Percentiles rank a stretch among this genome's conserved stretches.
phyloP scores from a whole-genome alignment of 1,139 yeast species.

The Insectozyma bohioensis region DNA sequence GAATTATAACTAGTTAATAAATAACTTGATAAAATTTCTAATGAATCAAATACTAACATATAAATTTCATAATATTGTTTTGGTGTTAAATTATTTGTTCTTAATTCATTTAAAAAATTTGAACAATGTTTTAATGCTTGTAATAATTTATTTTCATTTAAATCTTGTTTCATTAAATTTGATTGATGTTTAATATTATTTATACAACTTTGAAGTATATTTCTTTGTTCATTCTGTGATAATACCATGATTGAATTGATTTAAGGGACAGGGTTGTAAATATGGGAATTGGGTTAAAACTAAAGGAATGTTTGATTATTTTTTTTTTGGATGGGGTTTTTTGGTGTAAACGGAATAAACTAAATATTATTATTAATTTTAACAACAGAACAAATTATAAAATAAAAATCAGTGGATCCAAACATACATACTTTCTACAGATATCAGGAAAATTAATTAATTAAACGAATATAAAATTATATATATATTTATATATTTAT shows the following conservation, averaged over 20 bases:
- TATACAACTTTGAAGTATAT: slow-evolving; percentile 49
- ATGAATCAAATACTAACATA: slow-evolving; percentile 80
- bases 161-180: slow-evolving; percentile 70
- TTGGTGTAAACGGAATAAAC: too few relatives aligned
- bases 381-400: too few relatives aligned
- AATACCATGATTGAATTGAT: slow-evolving; percentile 11
- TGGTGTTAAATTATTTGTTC: slow-evolving; percentile 77
- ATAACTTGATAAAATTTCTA: slow-evolving; percentile 66
- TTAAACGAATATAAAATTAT: too few relatives aligned
- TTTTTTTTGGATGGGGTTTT: too few relatives aligned
- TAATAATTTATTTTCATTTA: slow-evolving; percentile 70
- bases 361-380: too few relatives aligned
- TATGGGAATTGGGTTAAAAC: too few relatives aligned
- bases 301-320: too few relatives aligned
- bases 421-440: too few relatives aligned
- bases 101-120: slow-evolving; percentile 74
- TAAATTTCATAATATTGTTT: slow-evolving; percentile 93
- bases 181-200: slow-evolving; percentile 69
- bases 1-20: slow-evolving; percentile 64
- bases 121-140: slow-evolving; percentile 90
- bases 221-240: slow-evolving; percentile 14
- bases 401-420: too few relatives aligned
- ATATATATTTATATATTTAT: too few relatives aligned
- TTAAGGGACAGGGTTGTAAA: too few relatives aligned
- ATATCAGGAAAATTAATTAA: too few relatives aligned